A percentile compares a stretch with the other conserved stretches of the same genome.
Evolutionary conservation across 371 early-diverging fungal genomes (phyloP).

Genomic region (Actinomortierella wolfii): DNA sequence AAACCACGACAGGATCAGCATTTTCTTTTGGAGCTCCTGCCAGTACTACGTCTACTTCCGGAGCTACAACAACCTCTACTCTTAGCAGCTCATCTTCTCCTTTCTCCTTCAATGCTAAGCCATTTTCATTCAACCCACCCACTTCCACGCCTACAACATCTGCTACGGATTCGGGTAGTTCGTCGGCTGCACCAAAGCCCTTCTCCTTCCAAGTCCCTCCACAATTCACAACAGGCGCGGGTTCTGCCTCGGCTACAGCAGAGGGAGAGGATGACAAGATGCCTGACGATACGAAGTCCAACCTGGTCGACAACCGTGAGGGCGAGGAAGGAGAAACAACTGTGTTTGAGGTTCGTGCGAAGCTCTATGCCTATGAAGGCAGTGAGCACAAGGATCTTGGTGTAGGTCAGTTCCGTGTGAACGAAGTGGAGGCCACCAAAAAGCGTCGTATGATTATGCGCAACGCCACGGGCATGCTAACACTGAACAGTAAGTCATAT

Average conservation of each 20-base stretch:
- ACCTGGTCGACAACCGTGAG: conserved; percentile 26
- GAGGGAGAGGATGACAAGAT: conserved; percentile 14
- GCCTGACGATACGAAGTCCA: conserved; percentile 33
- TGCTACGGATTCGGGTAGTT: not conserved
- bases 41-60: no score
- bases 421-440: conserved; percentile 21
- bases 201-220: not conserved
- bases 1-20: not conserved
- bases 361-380: conserved; percentile 12
- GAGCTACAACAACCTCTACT: conserved; percentile 1
- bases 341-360: conserved; percentile 33
- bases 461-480: conserved; percentile 20
- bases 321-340: conserved; percentile 38
- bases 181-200: not conserved
- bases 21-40: conserved; percentile 6
- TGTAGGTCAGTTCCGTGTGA: conserved; percentile 37
- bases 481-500: conserved; percentile 30
- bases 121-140: conserved; percentile 11
- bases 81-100: no score
- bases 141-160: not conserved
- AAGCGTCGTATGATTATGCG: conserved; percentile 44
- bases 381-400: conserved; percentile 25
- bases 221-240: not conserved
- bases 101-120: conserved; percentile 13
- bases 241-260: not conserved